Evolutionary conservation across 257 asterid species (phyloP), one percentile per base, ranked within the genome.

Genomic region (Cynanchum wilfordii): DNA sequence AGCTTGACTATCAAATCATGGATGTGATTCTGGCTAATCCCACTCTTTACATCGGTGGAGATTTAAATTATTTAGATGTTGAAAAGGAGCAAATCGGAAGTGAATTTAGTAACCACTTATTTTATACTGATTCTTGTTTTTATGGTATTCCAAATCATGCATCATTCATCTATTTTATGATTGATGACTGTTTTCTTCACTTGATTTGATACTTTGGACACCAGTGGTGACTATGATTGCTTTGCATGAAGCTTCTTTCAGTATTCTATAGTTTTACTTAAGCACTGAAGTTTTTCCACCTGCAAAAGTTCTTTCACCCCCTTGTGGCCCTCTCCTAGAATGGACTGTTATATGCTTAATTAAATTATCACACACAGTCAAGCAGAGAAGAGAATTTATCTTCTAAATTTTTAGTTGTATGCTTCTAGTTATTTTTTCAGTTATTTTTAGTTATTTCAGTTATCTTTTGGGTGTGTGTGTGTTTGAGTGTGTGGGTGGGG

Each of bases 401-500:
- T 71, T 71, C 3, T n/a, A 29, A 69, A 25, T 54, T 10, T 5
- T 1, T 2, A 44, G 19, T 30, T 3, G 11, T 16, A 19, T 65
- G 7, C 27, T 36, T 15, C 49, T 63, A 7, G 15, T 33, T 59
- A 22, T 27, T 47, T 62, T 27, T 15, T 36, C 12, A 24, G 29
- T 25, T 24, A n/a, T 30, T 22, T 22, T 22, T 66, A 44, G 69
- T 66, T 54, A 68, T 67, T 72, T 64, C 70, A n/a, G n/a, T n/a
- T n/a, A n/a, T 70, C 33, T 22, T 20, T 24, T 70, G 40, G 40
- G 40, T 36, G 40, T 7, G 47, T 7, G 11, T 42, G 47, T 42
- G 38, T 33, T 33, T 33, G 38, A 33, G 38, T 33, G 38, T 42
- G 47, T 73, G 38, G 44, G 42, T 2, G 3, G 3, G 57, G 58